phyloP scores from a whole-genome alignment of 2,329 filamentous ascomycete genomes.

The Cytospora paraplurivora region DNA sequence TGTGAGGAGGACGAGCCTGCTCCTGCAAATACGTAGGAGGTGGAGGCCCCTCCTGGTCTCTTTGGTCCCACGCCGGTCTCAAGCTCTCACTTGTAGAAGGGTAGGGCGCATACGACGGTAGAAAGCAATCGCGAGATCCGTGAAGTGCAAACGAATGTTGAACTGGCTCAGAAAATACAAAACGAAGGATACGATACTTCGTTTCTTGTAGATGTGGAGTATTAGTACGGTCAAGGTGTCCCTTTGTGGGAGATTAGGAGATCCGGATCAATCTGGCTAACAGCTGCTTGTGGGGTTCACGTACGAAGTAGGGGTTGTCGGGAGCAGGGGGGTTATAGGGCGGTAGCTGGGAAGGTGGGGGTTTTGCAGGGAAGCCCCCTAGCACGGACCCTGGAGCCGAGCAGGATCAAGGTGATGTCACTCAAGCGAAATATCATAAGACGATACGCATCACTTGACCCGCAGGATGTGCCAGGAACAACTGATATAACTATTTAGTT shows the following conservation, averaged over 20 bases:
- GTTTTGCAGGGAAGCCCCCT: background rate
- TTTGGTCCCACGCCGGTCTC: conserved; percentile 1
- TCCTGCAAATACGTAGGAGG: background rate
- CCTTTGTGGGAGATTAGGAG: conserved; percentile 29
- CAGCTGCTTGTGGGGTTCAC: conserved; percentile 21
- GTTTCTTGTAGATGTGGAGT: conserved; percentile 8
- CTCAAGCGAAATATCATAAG: background rate
- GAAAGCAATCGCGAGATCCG: background rate
- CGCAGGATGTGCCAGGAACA: too few species aligned
- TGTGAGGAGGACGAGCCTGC: background rate
- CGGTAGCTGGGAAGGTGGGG: background rate
- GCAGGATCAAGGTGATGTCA: background rate
- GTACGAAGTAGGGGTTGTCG: conserved; percentile 19
- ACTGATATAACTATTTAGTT: too few species aligned
- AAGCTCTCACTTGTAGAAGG: conserved; percentile 1
- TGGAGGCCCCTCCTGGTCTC: background rate
- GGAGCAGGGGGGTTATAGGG: conserved; percentile 19
- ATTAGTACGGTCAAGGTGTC: conserved; percentile 20
- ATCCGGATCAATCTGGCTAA: conserved; percentile 32
- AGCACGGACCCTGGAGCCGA: background rate
- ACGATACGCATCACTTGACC: too few species aligned
- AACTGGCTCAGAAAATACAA: background rate
- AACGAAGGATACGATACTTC: background rate
- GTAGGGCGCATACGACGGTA: background rate
- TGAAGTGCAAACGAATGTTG: background rate